Evolutionary conservation across 2,329 filamentous ascomycete species (phyloP), one percentile per base, ranked within the genome.

Genomic region (Hymenoscyphus occultus): DNA sequence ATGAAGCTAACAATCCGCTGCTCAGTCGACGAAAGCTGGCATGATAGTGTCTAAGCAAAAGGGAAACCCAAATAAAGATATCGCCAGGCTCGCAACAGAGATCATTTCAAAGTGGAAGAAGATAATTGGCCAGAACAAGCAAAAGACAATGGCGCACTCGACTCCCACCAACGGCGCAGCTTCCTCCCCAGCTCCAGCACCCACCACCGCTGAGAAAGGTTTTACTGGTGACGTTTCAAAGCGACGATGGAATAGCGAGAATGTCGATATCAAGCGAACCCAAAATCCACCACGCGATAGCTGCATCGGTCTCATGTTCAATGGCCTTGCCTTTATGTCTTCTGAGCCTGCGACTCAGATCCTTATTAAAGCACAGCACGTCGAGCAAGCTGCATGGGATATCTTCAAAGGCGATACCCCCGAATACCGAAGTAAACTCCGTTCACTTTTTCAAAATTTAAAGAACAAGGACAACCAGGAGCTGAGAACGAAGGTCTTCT

Each of bases 361-460:
- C 56, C 81, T 97, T 66, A 85, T 88, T 69, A 86, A 86, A 70
- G 86, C 90, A 56, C 85, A 96, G 68, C 92, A 96, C 76, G 87
- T 97, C 54, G 95, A 99, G 81, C 77, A 84, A 45, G 92, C 93
- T 7, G 91, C 91, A 5, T 93, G 84, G 78, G 83, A 82, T 64
- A 80, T 84, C 39, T 90, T 88, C 76, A 88, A 89, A 64, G 87
- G 89, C 63, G 89, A 93, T 73, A 89, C 83, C 16, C 79, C 86
- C 58, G 86, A 89, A 60, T 99, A 99, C 83, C 90, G 90, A 75
- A 84, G 83, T 70, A 97, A 97, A 82, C 90, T 98, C 73, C 90
- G 94, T 71, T 96, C 92, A 22, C 86, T 99, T 28, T 98, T 92
- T 80, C 88, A 93, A 76, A 98, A 98, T 76, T 86, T 99, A 72